Conservation (phyloP, 305 asterid genomes). For the Fraxinus floribunda region DNA sequence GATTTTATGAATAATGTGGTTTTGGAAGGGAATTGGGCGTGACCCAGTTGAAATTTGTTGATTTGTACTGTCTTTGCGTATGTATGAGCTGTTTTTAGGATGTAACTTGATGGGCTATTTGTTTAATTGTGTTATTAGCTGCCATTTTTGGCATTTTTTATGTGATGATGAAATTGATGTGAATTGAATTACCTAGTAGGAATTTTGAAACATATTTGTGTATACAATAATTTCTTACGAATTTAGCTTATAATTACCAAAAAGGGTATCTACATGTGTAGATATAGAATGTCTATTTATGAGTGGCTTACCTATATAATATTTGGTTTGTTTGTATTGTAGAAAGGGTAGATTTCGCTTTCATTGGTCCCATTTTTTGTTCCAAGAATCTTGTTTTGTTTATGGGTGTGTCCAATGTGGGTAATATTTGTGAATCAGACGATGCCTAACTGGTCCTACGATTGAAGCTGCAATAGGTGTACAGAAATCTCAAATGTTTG, state of each 20-base stretch:
- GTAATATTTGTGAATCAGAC: background rate
- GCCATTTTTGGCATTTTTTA: constrained; percentile 2
- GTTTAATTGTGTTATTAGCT: constrained; percentile 20
- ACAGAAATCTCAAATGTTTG: background rate
- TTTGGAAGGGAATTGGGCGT: constrained; percentile 7
- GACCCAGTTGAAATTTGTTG: background rate
- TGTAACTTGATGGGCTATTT: background rate
- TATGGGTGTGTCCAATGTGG: constrained; percentile 9
- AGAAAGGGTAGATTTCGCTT: background rate
- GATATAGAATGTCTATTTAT: constrained; percentile 3
- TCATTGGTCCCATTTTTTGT: background rate
- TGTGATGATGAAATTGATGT: constrained; percentile 16
- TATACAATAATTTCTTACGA: background rate
- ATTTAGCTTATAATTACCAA: constrained; percentile 5
- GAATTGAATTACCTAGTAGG: constrained; percentile 10
- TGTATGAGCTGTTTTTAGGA: background rate
- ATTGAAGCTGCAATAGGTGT: background rate
- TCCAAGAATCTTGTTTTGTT: background rate
- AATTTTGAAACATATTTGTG: background rate
- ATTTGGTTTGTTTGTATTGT: constrained; percentile 1
- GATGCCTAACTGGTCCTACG: background rate
- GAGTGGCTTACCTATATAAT: constrained; percentile 21
- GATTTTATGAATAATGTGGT: background rate
- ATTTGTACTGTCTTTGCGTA: background rate
- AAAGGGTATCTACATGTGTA: background rate